These are phyloP conservation scores for Coemansia sp. DNA, from an alignment of 192 early-diverging fungal genomes.

Conservation along the genomic window DNA sequence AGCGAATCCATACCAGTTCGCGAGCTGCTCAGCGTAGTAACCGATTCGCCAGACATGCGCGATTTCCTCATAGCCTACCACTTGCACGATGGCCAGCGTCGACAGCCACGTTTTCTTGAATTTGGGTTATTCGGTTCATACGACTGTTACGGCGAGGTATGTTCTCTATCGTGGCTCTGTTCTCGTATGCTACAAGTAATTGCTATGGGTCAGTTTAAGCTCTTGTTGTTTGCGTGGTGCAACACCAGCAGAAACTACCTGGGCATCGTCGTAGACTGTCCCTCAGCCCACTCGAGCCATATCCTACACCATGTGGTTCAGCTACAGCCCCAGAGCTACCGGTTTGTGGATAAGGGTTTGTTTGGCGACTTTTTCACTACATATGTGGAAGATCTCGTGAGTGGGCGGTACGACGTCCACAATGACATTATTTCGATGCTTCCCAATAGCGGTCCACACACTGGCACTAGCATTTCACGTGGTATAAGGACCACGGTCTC, in stretches of 20 bases:
- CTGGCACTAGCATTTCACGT: conserved; percentile 20
- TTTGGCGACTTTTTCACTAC: conserved; percentile 44
- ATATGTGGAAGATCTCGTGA: conserved; percentile 33
- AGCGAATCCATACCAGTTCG: conserved; percentile 34
- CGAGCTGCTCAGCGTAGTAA: conserved; percentile 44
- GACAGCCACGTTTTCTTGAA: conserved; percentile 20
- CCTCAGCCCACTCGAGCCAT: neutral
- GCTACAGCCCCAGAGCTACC: conserved; percentile 40
- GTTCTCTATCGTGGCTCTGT: conserved; percentile 44
- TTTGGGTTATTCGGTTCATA: conserved; percentile 47
- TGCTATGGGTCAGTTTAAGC: conserved; percentile 24
- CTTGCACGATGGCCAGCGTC: conserved; percentile 50
- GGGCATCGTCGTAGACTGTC: conserved; percentile 39
- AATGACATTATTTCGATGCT: conserved; percentile 35
- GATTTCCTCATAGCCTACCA: conserved; percentile 52
- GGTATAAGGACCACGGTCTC: conserved; percentile 48
- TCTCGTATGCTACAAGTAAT: conserved; percentile 52
- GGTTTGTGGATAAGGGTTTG: conserved; percentile 37
- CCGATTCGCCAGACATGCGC: conserved; percentile 40
- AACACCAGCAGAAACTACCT: conserved; percentile 41
- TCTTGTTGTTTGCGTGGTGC: conserved; percentile 51
- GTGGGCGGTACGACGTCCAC: conserved; percentile 26
- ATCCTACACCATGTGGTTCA: conserved; percentile 50
- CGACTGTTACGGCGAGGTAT: conserved; percentile 48
- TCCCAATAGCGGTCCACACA: conserved; percentile 41